Base-by-base conservation (phyloP, 441 rosid species). In the Adansonia gregorii region DNA sequence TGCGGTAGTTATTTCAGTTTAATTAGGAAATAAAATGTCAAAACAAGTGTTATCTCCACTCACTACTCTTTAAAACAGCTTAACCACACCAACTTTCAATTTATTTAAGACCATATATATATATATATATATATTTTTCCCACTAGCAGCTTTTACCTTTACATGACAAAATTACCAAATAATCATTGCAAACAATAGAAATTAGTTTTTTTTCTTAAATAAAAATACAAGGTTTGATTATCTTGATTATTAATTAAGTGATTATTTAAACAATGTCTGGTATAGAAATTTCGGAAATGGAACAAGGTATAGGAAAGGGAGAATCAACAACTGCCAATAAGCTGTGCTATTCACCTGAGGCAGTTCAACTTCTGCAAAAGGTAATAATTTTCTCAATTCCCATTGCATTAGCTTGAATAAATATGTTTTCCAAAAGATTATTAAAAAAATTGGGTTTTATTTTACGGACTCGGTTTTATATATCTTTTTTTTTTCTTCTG, bases 341-440 rank as follows among this genome's bases (percentile, higher is more conserved):
- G 20, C 3, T 70, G 2, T 72, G 66, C 8, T 72, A 78, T 56
- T 72, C 88, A 11, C 31, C 71, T 2, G 67, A 78, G 66, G 66
- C 67, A 0, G 79, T 87, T 52, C 17, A 72, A 56, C 73, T 80
- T 20, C 9, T 84, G 8, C 89, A 87, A 17, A 85, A 85, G 85
- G 86, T 79, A 52, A 12, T 78, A 49, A 12, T 3, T 39, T 17
- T 67, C 14, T 67, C 14, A 4, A 60, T 31, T 2, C 10, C 3
- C 45, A 41, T 41, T 41, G 45, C 45, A 41, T 41, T 41, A 41
- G 45, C 45, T 41, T 41, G 45, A 41, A 41, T 41, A 41, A 41
- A 10, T 17, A 0, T 67, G 19, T 67, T 43, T 67, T 66, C 27
- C 22, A 14, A 12, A 24, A n/a, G 4, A 31, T 11, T 5, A 41